Evolutionary conservation across 257 asterid genomes (phyloP).

Genomic region (Solanum virginianum): DNA sequence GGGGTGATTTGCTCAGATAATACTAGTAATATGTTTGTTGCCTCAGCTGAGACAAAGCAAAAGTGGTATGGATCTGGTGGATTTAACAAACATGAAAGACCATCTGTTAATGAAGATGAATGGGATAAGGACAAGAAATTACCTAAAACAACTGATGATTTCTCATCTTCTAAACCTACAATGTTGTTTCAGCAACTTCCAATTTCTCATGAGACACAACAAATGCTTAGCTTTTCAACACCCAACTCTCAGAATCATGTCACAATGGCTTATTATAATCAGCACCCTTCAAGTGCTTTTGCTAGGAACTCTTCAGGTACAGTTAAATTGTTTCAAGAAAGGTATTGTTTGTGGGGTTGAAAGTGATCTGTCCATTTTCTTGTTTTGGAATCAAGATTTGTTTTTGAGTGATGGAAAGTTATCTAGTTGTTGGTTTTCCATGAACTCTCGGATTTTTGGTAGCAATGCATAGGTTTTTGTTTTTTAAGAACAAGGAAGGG

Average conservation of each 20-base stretch:
- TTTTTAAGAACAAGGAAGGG: not conserved
- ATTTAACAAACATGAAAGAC: slow-evolving; percentile 42
- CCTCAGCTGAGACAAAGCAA: slow-evolving; percentile 10
- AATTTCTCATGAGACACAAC: slow-evolving; percentile 26
- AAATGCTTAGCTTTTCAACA: slow-evolving; percentile 87
- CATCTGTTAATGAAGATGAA: slow-evolving; percentile 35
- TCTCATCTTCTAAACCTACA: slow-evolving; percentile 13
- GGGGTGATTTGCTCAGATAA: slow-evolving; percentile 20
- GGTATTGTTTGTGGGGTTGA: not conserved
- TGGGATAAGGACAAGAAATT: slow-evolving; percentile 34
- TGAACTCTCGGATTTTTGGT: not conserved
- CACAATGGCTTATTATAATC: slow-evolving; percentile 37
- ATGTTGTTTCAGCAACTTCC: slow-evolving; percentile 11
- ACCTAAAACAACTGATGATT: slow-evolving; percentile 29
- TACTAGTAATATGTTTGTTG: slow-evolving; percentile 9
- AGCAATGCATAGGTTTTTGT: not conserved
- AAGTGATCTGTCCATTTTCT: not conserved
- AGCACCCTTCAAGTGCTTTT: slow-evolving; percentile 21
- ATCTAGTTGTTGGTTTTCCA: not conserved
- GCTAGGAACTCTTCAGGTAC: slow-evolving; percentile 10
- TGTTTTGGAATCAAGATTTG: not conserved
- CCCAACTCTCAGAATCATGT: slow-evolving; percentile 32
- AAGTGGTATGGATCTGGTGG: slow-evolving; percentile 52
- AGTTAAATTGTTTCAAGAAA: not conserved
- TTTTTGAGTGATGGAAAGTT: not conserved